Conservation (phyloP, 1,284 basidiomycete species). For the Xanthoconium separans region DNA sequence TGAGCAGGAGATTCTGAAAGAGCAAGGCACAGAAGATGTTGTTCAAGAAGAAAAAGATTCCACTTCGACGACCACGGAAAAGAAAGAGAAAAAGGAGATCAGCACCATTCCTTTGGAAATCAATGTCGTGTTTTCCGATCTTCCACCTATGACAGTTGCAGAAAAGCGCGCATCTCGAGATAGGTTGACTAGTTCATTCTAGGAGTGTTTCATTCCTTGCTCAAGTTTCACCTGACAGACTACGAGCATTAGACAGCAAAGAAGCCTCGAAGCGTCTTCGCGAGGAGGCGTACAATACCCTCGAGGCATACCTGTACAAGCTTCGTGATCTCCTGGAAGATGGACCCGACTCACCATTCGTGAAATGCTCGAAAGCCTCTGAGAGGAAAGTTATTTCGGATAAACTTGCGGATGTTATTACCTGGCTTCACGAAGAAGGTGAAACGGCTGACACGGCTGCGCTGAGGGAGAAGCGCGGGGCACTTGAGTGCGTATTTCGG, state of each 20-base stretch:
- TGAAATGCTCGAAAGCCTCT: constrained; percentile 69
- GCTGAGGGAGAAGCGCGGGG: constrained; percentile 71
- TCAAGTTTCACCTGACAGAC: constrained; percentile 44
- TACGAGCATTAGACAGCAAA: constrained; percentile 76
- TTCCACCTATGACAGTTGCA: constrained; percentile 68
- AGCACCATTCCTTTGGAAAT: constrained; percentile 65
- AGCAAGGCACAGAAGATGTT: constrained; percentile 18
- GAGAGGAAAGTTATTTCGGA: constrained; percentile 71
- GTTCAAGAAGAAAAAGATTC: constrained; percentile 21
- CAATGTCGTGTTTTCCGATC: constrained; percentile 58
- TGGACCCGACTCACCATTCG: constrained; percentile 67
- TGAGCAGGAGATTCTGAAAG: constrained; percentile 27
- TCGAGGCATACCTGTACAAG: constrained; percentile 92
- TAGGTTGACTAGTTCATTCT: constrained; percentile 42
- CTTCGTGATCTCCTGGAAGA: constrained; percentile 81
- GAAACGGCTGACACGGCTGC: constrained; percentile 79
- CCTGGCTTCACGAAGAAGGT: constrained; percentile 87
- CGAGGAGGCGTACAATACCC: constrained; percentile 89
- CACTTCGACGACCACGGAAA: constrained; percentile 31
- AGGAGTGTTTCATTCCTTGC: neutral
- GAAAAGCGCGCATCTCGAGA: constrained; percentile 72
- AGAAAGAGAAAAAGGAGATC: constrained; percentile 37
- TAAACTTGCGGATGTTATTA: constrained; percentile 68
- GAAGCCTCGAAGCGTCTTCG: constrained; percentile 76
- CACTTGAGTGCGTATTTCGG: constrained; percentile 69